Conservation (phyloP, 208 protist genomes). For the Lotmaria passim region DNA sequence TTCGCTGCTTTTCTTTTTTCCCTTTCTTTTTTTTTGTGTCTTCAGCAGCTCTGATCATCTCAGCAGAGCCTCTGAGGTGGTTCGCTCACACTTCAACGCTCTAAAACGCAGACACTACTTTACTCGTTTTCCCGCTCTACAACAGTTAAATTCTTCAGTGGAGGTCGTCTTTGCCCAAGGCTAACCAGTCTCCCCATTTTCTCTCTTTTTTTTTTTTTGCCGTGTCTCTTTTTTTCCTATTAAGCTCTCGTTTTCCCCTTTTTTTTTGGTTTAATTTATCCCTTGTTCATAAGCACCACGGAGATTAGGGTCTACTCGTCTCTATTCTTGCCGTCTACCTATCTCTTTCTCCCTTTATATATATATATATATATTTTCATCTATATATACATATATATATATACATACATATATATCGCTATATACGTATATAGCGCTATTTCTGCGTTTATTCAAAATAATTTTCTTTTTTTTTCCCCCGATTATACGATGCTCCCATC, state of each 20-base stretch:
- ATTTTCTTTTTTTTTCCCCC: slow-evolving; percentile 3
- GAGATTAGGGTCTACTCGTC: not conserved
- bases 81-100: no score
- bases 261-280: slow-evolving; percentile 22
- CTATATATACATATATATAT: slow-evolving; percentile 7
- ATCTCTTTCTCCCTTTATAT: not conserved
- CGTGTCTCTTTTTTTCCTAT: not conserved
- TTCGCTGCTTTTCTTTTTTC: slow-evolving; percentile 6
- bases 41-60: no score
- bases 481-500: slow-evolving; percentile 5
- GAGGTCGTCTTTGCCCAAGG: no score
- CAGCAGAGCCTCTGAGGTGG: no score
- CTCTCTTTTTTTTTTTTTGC: slow-evolving; percentile 18
- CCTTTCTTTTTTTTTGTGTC: slow-evolving; percentile 21
- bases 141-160: no score
- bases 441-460: not conserved
- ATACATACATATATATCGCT: not conserved
- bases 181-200: no score
- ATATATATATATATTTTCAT: not conserved
- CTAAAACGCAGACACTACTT: no score
- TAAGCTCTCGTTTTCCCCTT: slow-evolving; percentile 11
- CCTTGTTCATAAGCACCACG: not conserved
- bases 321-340: not conserved
- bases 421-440: slow-evolving; percentile 1
- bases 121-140: not conserved